phyloP scores from a whole-genome alignment of 2,329 filamentous ascomycete genomes.

The Fusarium sp. region DNA sequence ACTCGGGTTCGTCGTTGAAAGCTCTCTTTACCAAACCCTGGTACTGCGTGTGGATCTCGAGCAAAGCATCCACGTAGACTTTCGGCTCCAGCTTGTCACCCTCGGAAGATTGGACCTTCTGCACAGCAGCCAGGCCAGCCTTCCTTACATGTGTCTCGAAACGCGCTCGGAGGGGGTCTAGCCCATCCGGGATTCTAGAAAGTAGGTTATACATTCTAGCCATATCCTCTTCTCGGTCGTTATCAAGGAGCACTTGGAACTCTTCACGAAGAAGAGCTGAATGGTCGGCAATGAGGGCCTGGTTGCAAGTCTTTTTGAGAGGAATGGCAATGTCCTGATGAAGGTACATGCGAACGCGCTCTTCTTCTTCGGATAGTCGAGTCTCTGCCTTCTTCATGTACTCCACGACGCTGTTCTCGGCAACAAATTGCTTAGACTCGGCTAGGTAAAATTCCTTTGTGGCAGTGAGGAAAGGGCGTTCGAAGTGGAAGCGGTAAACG shows the following conservation, averaged over 20 bases:
- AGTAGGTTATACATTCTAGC: constrained; percentile 95
- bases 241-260: constrained; percentile 93
- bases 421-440: constrained; percentile 94
- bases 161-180: constrained; percentile 86
- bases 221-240: constrained; percentile 95
- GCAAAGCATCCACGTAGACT: constrained; percentile 92
- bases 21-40: constrained; percentile 90
- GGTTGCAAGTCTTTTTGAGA: constrained; percentile 89
- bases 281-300: constrained; percentile 90
- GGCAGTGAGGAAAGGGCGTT: constrained; percentile 88
- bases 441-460: constrained; percentile 89
- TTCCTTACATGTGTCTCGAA: constrained; percentile 96
- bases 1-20: constrained; percentile 96
- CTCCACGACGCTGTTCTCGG: constrained; percentile 97
- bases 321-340: constrained; percentile 88
- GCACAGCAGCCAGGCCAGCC: constrained; percentile 87
- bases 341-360: constrained; percentile 90
- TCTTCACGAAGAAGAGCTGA: constrained; percentile 89
- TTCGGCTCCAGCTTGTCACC: constrained; percentile 95
- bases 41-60: constrained; percentile 95
- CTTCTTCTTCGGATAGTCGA: constrained; percentile 91
- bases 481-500: constrained; percentile 93
- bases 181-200: constrained; percentile 87
- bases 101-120: constrained; percentile 88
- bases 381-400: constrained; percentile 99